Evolutionary conservation across 441 rosid species (phyloP).

Genomic region (Manihot esculenta): DNA sequence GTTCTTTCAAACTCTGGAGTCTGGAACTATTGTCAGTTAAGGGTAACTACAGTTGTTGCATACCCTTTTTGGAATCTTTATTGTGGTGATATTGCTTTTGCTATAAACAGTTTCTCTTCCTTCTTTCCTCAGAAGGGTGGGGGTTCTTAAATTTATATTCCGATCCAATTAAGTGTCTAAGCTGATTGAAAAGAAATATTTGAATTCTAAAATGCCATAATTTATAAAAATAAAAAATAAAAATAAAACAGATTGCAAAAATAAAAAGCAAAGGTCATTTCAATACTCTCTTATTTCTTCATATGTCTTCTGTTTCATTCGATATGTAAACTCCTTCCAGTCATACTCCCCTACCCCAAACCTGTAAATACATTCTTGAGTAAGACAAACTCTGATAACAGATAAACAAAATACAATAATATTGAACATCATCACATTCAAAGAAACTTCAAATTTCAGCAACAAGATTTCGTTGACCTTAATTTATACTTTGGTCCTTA

Average conservation of each 20-base stretch:
- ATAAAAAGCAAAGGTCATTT: conserved; percentile 22
- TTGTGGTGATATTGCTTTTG: not conserved
- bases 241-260: conserved; percentile 2
- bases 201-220: not conserved
- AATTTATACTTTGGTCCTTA: no score
- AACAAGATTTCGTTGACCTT: no score
- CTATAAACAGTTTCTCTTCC: no score
- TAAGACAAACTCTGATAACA: conserved; percentile 20
- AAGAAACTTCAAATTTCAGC: not conserved
- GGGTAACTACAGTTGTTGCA: not conserved
- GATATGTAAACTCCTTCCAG: conserved; percentile 84
- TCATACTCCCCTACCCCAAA: conserved; percentile 91
- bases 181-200: not conserved
- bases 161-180: not conserved
- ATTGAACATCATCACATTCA: conserved; percentile 3
- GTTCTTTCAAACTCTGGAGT: not conserved
- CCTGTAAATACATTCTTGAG: conserved; percentile 41
- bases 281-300: conserved; percentile 84
- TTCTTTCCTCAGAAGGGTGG: not conserved
- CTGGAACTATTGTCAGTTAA: not conserved
- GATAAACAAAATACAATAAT: conserved; percentile 9
- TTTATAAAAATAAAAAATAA: no score
- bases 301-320: conserved; percentile 86
- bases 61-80: not conserved
- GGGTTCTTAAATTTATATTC: not conserved